Percentiles rank a stretch among this genome's conserved stretches.
Conservation (phyloP, 768 basidiomycete genomes). For the Trametes meyenii region DNA sequence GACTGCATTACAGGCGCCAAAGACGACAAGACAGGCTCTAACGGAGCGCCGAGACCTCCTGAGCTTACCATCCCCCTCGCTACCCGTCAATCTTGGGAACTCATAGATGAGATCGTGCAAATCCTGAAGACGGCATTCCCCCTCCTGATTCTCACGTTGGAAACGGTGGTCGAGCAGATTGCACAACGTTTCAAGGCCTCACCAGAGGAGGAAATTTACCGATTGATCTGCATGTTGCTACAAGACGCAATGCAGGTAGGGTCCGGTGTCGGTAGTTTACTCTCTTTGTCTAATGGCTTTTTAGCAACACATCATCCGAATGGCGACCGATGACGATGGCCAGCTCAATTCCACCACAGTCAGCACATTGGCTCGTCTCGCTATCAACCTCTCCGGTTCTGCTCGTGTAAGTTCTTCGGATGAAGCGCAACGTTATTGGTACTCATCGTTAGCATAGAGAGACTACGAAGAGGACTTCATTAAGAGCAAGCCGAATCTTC, state of each 20-base stretch:
- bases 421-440: not conserved
- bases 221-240: constrained; percentile 84
- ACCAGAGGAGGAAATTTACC: constrained; percentile 92
- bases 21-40: constrained; percentile 7
- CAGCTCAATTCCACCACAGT: constrained; percentile 57
- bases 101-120: constrained; percentile 91
- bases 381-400: constrained; percentile 55
- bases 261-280: not conserved
- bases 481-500: constrained; percentile 71
- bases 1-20: not conserved
- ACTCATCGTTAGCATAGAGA: constrained; percentile 49
- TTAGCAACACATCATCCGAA: constrained; percentile 72
- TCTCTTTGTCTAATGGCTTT: not conserved
- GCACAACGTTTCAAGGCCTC: constrained; percentile 84
- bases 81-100: constrained; percentile 74
- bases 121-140: constrained; percentile 96
- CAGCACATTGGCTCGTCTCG: constrained; percentile 60
- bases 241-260: constrained; percentile 84
- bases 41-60: not conserved
- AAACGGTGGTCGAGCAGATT: constrained; percentile 97
- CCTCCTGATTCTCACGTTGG: constrained; percentile 90
- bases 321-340: constrained; percentile 72
- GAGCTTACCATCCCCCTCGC: constrained; percentile 10
- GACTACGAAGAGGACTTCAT: constrained; percentile 94
- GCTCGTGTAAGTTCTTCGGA: constrained; percentile 51